Conservation (phyloP, 169 alveolate genomes). For the Plasmodium coatneyi region DNA sequence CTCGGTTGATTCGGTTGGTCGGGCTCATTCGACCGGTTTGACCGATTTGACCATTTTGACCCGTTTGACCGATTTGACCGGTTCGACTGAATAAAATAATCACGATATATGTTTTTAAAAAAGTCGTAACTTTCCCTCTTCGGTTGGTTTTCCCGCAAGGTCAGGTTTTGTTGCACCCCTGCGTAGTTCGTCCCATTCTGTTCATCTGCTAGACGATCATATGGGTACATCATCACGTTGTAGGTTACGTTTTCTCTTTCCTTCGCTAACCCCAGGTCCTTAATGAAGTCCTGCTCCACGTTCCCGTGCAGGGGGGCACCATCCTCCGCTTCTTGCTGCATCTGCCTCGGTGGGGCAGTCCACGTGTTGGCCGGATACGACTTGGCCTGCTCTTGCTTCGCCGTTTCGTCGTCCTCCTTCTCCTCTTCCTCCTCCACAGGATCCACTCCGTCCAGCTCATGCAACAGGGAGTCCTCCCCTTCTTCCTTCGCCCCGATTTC, state of each 20-base stretch:
- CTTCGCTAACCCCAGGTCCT: slow-evolving; percentile 20
- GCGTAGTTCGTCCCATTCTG: background rate
- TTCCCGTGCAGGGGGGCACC: slow-evolving; percentile 5
- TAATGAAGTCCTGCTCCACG: slow-evolving; percentile 29
- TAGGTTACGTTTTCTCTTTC: background rate
- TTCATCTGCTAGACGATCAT: background rate
- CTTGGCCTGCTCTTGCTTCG: background rate
- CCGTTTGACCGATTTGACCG: background rate
- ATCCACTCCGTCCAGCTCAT: background rate
- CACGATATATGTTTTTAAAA: slow-evolving; percentile 33
- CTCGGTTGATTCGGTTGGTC: background rate
- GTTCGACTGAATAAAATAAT: background rate
- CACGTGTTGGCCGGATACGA: no score
- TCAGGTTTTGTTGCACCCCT: background rate
- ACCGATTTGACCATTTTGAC: background rate
- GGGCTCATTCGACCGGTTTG: background rate
- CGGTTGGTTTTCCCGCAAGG: background rate
- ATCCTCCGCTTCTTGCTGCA: background rate
- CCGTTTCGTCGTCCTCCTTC: background rate
- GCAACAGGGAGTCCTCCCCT: background rate
- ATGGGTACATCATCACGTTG: slow-evolving; percentile 1
- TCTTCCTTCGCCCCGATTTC: background rate
- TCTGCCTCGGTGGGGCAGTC: background rate
- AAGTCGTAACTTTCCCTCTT: background rate
- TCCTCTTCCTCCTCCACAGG: background rate